These are phyloP conservation scores for Globisporangium rhizosaccharum DNA, from an alignment of 352 stramenopile species.

Conservation along the genomic window DNA sequence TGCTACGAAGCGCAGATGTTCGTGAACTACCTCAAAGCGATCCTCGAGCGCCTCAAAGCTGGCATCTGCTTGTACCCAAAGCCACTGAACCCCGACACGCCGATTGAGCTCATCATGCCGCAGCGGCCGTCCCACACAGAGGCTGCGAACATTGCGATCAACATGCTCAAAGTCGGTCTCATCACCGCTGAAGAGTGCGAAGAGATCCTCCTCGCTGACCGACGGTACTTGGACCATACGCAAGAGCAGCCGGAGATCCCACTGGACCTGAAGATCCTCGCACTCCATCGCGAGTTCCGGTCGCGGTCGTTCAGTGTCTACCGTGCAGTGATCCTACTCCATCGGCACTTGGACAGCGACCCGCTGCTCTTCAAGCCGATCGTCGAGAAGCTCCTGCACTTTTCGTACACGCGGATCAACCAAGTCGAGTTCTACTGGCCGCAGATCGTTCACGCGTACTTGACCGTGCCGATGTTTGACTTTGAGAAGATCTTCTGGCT, in stretches of 20 bases:
- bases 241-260: constrained; percentile 82
- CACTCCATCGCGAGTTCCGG: constrained; percentile 84
- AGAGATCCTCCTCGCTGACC: constrained; percentile 77
- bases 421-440: constrained; percentile 91
- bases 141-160: constrained; percentile 82
- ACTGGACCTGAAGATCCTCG: constrained; percentile 81
- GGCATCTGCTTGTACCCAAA: constrained; percentile 85
- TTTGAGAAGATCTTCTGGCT: constrained; percentile 90
- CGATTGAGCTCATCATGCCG: constrained; percentile 87
- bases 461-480: constrained; percentile 86
- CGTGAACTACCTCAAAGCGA: constrained; percentile 81
- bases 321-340: constrained; percentile 78
- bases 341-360: constrained; percentile 82
- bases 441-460: constrained; percentile 86
- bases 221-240: constrained; percentile 79
- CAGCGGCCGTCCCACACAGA: constrained; percentile 75
- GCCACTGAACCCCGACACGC: constrained; percentile 74
- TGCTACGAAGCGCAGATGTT: constrained; percentile 84
- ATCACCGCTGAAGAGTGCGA: constrained; percentile 88
- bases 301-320: constrained; percentile 76
- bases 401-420: constrained; percentile 87
- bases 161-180: constrained; percentile 74
- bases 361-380: constrained; percentile 85
- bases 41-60: constrained; percentile 79
- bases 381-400: constrained; percentile 77